These are phyloP conservation scores for Magnolia changhungtana DNA, from an alignment of 164 flowering plant genomes.

Conservation along the genomic window DNA sequence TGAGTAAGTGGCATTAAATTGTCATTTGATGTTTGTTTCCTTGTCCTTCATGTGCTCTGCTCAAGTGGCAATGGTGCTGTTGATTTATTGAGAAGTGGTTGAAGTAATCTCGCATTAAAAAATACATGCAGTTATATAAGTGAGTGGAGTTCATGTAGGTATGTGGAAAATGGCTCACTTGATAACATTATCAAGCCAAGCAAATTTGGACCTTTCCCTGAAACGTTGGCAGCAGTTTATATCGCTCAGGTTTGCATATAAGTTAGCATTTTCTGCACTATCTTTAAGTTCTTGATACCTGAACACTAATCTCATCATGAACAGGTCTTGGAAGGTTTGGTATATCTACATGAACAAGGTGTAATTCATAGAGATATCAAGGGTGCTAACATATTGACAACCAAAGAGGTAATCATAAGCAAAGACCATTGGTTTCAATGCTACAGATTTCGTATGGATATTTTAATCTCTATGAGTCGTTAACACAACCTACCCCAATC, in stretches of 20 bases:
- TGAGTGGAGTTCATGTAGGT: conserved; percentile 39
- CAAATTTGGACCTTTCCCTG: conserved; percentile 98
- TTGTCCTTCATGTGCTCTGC: background rate
- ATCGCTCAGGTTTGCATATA: conserved; percentile 77
- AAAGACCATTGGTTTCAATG: background rate
- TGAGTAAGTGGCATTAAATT: conserved; percentile 56
- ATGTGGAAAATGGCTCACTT: conserved; percentile 99
- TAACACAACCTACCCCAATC: background rate
- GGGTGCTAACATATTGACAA: conserved; percentile 97
- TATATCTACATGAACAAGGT: conserved; percentile 97
- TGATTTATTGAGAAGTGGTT: background rate
- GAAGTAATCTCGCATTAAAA: background rate
- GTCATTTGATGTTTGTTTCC: background rate
- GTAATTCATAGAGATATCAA: conserved; percentile 98
- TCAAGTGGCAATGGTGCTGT: background rate
- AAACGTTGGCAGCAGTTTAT: conserved; percentile 89
- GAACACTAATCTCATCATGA: background rate
- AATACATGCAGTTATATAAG: background rate
- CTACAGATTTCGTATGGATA: background rate
- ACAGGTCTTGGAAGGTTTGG: conserved; percentile 97
- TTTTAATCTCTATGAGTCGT: background rate
- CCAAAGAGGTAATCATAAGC: conserved; percentile 67
- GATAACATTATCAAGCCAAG: conserved; percentile 98
- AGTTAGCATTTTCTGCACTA: background rate
- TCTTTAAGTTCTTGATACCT: background rate